Evolutionary conservation across 768 basidiomycete species (phyloP), one percentile per base, ranked within the genome.

Genomic region (Baorangia bicolor): DNA sequence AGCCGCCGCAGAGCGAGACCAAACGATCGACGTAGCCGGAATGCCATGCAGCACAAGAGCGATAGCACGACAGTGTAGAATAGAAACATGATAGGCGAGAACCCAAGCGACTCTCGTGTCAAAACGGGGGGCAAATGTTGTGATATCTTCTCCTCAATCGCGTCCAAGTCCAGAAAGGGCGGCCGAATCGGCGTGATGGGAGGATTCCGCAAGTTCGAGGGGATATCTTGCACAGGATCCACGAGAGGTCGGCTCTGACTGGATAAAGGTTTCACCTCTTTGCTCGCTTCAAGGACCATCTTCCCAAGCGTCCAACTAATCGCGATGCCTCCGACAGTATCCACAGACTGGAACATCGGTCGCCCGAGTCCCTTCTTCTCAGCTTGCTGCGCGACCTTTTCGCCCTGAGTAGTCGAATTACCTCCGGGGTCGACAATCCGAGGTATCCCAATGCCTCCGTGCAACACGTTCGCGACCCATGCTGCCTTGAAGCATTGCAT

Each of bases 401-500:
- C 84, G 6, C 83, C 87, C 9, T 80, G 74, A 2, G 86, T 83
- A 2, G 90, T 85, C 39, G 73, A 71, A 65, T 94, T 92, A 1
- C 95, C 95, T 3, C 85, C 91, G 1, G 83, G 78, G 69, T 98
- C 96, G 49, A 92, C 83, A 31, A 97, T 86, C 27, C 97, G 81
- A 25, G 97, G 97, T 69, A 99, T 83, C 10, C 94, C 94, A 47
- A 99, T 87, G 30, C 97, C 97, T 68, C 97, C 93, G 62, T 98
- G 96, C 2, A 99, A 73, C 35, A 99, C 89, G 71, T 98, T 98
- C 49, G 90, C 87, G 51, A 99, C 82, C 97, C 97, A 99, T 2
- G 97, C 95, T 1, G 96, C 94, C 72, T 99, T 99, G 86, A 99
- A 99, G 70, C 97, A 99, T 69, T 98, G 97, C 90, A 96, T 91